Percentiles rank a stretch among this genome's conserved stretches.
Evolutionary conservation across 2,329 filamentous ascomycete species (phyloP).

Genomic region (Phyllosticta citrichinensis): DNA sequence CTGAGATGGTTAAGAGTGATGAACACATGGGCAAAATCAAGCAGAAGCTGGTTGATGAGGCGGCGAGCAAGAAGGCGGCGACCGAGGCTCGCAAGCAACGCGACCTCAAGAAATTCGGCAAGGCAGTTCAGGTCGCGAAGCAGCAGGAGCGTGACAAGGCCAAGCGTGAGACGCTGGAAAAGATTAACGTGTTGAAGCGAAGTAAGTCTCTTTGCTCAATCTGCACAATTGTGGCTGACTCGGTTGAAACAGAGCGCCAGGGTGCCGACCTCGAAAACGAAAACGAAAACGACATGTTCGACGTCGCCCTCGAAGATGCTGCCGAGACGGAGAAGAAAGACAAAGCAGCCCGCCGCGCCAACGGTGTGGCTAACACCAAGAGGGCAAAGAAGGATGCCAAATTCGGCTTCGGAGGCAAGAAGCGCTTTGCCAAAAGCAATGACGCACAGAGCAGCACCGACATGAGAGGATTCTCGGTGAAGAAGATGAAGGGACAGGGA

Average conservation of each 20-base stretch:
- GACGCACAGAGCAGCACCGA: slow-evolving; percentile 78
- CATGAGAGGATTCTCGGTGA: slow-evolving; percentile 66
- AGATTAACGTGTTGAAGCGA: slow-evolving; percentile 89
- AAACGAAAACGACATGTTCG: slow-evolving; percentile 81
- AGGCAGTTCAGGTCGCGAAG: slow-evolving; percentile 94
- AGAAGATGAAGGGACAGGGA: slow-evolving; percentile 65
- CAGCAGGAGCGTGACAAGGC: slow-evolving; percentile 86
- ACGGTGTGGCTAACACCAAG: slow-evolving; percentile 50
- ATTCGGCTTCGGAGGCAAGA: slow-evolving; percentile 94
- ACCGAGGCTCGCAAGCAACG: slow-evolving; percentile 84
- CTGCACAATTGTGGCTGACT: background rate
- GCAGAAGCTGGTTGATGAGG: slow-evolving; percentile 84
- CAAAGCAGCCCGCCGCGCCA: slow-evolving; percentile 31
- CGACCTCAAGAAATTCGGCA: slow-evolving; percentile 98
- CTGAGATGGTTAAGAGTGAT: slow-evolving; percentile 96
- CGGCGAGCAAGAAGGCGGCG: slow-evolving; percentile 82
- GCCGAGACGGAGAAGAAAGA: slow-evolving; percentile 41
- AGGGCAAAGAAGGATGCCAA: slow-evolving; percentile 90
- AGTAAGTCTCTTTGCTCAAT: slow-evolving; percentile 52
- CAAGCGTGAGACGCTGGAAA: slow-evolving; percentile 87
- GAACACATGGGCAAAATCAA: slow-evolving; percentile 98
- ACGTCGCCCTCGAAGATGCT: slow-evolving; percentile 70
- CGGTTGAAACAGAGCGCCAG: slow-evolving; percentile 59
- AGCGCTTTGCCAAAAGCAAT: slow-evolving; percentile 80
- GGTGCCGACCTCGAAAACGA: slow-evolving; percentile 54